A percentile compares a stretch with the other conserved stretches of the same genome.
Evolutionary conservation across 331 rosid genomes (phyloP).

Genomic region (Cydonia oblonga): DNA sequence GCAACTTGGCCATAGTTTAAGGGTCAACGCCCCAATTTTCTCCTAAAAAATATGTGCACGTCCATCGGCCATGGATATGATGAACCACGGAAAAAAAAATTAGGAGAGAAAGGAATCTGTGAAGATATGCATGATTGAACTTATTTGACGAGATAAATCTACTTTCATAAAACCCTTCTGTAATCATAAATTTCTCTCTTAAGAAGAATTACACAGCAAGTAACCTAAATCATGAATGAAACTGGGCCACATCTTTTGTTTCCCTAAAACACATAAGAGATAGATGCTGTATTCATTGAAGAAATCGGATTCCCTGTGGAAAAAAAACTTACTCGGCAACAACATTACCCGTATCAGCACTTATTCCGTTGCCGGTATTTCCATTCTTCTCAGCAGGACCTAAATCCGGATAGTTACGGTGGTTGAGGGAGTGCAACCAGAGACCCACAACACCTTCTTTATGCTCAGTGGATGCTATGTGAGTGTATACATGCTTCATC

Average conservation of each 20-base stretch:
- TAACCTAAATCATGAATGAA: neutral
- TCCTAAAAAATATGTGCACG: too few species aligned
- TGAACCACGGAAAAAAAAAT: too few species aligned
- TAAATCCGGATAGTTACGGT: slow-evolving; percentile 78
- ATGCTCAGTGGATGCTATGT: slow-evolving; percentile 61
- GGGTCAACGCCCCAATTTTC: too few species aligned
- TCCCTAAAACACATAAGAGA: neutral
- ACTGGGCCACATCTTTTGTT: neutral
- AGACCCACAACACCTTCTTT: slow-evolving; percentile 75
- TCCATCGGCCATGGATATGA: too few species aligned
- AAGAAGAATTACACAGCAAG: neutral
- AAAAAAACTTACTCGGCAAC: slow-evolving; percentile 11
- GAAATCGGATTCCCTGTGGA: neutral
- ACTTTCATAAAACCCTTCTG: neutral
- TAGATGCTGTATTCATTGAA: neutral
- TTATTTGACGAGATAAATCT: neutral
- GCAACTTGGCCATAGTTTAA: too few species aligned
- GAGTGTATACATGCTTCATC: slow-evolving; percentile 71
- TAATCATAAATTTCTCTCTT: neutral
- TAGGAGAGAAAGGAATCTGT: too few species aligned
- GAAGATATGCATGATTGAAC: too few species aligned
- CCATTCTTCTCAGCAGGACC: slow-evolving; percentile 18
- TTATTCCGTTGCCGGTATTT: slow-evolving; percentile 5
- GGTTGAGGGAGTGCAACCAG: slow-evolving; percentile 91
- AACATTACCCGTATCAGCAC: slow-evolving; percentile 12